Conservation (phyloP, 2,329 filamentous ascomycete genomes). For the Rutstroemia sp. region DNA sequence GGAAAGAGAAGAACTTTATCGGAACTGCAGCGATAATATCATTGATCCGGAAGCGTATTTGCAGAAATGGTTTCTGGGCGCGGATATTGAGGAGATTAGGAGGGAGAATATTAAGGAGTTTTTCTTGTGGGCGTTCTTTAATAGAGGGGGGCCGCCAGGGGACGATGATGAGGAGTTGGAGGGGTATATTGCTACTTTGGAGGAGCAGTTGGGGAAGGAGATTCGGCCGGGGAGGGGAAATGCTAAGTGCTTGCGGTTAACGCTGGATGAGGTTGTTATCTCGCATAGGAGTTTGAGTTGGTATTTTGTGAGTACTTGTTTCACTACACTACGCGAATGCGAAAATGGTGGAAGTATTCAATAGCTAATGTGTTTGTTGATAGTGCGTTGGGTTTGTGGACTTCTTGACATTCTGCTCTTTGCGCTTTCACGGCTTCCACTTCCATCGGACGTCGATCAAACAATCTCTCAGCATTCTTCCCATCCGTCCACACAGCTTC, state of each 20-base stretch:
- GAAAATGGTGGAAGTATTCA: neutral
- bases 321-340: neutral
- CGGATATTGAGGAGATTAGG: conserved; percentile 43
- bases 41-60: conserved; percentile 46
- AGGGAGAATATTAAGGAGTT: conserved; percentile 54
- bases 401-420: conserved; percentile 28
- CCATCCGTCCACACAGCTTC: conserved; percentile 43
- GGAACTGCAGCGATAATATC: conserved; percentile 43
- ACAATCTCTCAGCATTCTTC: conserved; percentile 42
- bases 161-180: conserved; percentile 47
- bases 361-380: neutral
- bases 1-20: conserved; percentile 43
- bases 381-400: conserved; percentile 31
- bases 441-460: conserved; percentile 38
- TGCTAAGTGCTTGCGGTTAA: conserved; percentile 46
- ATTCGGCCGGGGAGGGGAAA: conserved; percentile 45
- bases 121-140: conserved; percentile 53
- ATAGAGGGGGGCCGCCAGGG: conserved; percentile 35
- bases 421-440: conserved; percentile 38
- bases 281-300: conserved; percentile 47
- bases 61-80: conserved; percentile 50
- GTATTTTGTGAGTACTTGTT: conserved; percentile 41
- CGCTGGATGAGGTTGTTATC: conserved; percentile 50
- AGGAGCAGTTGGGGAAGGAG: conserved; percentile 41
- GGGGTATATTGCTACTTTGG: conserved; percentile 43